Conservation (phyloP, 169 alveolate genomes). For the Plasmodium gaboni region DNA sequence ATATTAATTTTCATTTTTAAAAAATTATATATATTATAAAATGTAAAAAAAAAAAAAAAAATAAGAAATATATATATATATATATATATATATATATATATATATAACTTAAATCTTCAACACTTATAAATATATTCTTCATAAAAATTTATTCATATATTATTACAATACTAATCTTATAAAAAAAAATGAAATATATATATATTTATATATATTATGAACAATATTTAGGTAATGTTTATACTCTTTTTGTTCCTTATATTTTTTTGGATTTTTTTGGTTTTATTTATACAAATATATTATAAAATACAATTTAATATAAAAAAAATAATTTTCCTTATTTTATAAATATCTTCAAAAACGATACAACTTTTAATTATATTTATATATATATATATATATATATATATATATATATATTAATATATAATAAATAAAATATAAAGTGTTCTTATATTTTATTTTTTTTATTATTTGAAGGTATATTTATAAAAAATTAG, state of each 20-base stretch:
- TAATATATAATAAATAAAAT: slow-evolving; percentile 14
- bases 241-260: too few relatives aligned
- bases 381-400: slow-evolving; percentile 18
- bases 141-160: too few relatives aligned
- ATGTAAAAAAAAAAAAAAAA: slow-evolving; percentile 24
- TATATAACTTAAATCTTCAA: slow-evolving; percentile 5
- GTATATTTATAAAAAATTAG: not conserved
- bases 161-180: too few relatives aligned
- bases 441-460: slow-evolving; percentile 1
- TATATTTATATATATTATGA: slow-evolving; percentile 27
- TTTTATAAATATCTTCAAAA: slow-evolving; percentile 64
- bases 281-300: not conserved
- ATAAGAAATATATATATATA: slow-evolving; percentile 11
- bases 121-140: slow-evolving; percentile 1
- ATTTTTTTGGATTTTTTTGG: too few relatives aligned
- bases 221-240: too few relatives aligned
- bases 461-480: not conserved
- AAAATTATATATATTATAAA: slow-evolving; percentile 17
- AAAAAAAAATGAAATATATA: slow-evolving; percentile 6
- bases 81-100: slow-evolving; percentile 5
- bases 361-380: slow-evolving; percentile 54
- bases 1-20: slow-evolving; percentile 66
- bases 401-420: slow-evolving; percentile 19
- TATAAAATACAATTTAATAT: slow-evolving; percentile 14
- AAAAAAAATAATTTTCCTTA: slow-evolving; percentile 29